Evolutionary conservation across 1,139 yeast genomes (phyloP), one percentile per base, ranked within the genome.

Genomic region (Taphrina wiesneri): DNA sequence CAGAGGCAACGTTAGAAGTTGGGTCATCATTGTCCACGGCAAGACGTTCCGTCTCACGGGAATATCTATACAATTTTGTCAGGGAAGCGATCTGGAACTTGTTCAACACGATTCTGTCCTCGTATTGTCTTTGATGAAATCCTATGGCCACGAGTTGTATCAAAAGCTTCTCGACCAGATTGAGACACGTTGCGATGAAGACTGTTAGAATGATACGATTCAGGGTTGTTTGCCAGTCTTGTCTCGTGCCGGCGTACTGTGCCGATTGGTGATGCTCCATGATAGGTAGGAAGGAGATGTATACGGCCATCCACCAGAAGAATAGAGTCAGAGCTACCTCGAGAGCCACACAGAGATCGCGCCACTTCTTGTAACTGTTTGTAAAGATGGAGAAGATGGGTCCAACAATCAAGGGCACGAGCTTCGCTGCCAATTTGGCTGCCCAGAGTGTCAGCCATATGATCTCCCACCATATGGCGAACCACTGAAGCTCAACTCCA

Each of bases 121-220:
- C 76, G 71, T 79, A 77, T 51, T 80, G 75, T 9, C 79, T 77
- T 68, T 74, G 73, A 73, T 79, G 81, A 73, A 77, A 79, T 19
- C 76, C 76, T n/a, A 79, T 78, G 1, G 81, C 78, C 67, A 79
- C 72, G 68, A 77, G 70, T 65, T 79, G 80, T 59, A 79, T 75
- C 64, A 78, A 67, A 25, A 78, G 68, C 62, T 79, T 73, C 70
- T 79, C 81, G 13, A 74, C 75, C 41, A 77, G 70, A 69, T 73
- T 78, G 45, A 79, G 73, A 54, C 78, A 70, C 1, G 80, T 74
- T 4, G 78, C 73, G 32, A 79, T 74, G 34, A 79, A 71, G 45
- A 78, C 67, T 0, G 80, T 77, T 3, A 77, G 80, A 52, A 78
- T 70, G 39, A 79, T 73, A 63, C 76, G 75, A 68, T 76, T 76